Evolutionary conservation across 83 land plant genomes (phyloP), one percentile per base, ranked within the genome.

Genomic region (Diphasiastrum complanatum): DNA sequence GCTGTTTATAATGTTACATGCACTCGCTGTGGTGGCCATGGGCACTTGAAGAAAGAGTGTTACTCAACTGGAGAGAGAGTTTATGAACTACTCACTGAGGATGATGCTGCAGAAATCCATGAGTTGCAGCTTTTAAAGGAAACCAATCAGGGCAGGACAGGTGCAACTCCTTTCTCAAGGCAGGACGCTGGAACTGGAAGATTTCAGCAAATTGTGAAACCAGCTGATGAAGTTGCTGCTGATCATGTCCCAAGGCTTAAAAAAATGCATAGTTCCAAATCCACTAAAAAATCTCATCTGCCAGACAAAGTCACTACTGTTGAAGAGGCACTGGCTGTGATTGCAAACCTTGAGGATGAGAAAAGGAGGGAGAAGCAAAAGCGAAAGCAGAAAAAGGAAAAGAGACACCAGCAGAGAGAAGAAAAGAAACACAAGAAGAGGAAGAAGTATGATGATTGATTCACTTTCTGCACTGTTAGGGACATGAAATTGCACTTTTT

Each of bases 1-100:
- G 75, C 75, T 16, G 52, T 72, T 25, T 72, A 66, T 23, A 72
- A 72, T 58, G 72, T 72, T 16, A 19, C 32, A 23, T 72, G 75
- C 47, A 31, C 71, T 6, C 64, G 75, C 2, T 72, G 75, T 38
- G 75, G 75, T 33, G 75, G 75, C 6, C 72, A 72, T 47, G 75
- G 75, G 16, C 75, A 72, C 48, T 47, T 72, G 64, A 72, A 66
- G 35, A 55, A 54, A 32, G 75, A 72, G 33, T 72, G 75, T 40
- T 72, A 66, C 41, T 52, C 69, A 23, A 45, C 54, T 11, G 64
- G 43, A 19, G 70, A 66, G n/a, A 72, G 60, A 58, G 45, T 25
- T 0, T 72, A 72, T 36, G 71, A 72, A 27, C 63, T 72, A 25
- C 35, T 72, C 51, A 56, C 70, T 3, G 75, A 72, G n/a, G 75